Evolutionary conservation across 1,139 yeast genomes (phyloP).

Genomic region (Eremothecium cymbalariae): DNA sequence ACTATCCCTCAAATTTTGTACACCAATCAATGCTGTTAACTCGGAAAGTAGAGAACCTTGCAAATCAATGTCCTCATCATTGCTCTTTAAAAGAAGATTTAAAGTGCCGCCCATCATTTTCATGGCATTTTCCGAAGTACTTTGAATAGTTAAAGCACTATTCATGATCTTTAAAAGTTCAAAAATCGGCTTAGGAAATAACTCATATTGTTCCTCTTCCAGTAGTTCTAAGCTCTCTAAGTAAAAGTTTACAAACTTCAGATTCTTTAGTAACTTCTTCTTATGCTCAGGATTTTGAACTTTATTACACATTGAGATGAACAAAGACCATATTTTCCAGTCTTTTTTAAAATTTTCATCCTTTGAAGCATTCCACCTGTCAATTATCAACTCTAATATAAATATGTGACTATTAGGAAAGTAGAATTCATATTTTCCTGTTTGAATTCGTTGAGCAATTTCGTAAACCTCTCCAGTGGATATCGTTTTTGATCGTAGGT

Average conservation of each 20-base stretch:
- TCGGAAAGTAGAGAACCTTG: slow-evolving; percentile 15
- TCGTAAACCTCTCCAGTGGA: slow-evolving; percentile 33
- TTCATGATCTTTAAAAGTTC: slow-evolving; percentile 25
- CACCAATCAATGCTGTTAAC: slow-evolving; percentile 17
- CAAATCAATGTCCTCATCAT: not conserved
- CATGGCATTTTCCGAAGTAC: slow-evolving; percentile 21
- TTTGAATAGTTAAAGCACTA: slow-evolving; percentile 21
- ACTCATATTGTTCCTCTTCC: slow-evolving; percentile 8
- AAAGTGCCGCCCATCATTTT: slow-evolving; percentile 19
- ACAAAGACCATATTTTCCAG: slow-evolving; percentile 41
- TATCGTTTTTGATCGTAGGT: slow-evolving; percentile 50
- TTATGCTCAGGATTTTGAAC: slow-evolving; percentile 20
- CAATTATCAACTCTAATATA: slow-evolving; percentile 57
- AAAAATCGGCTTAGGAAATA: slow-evolving; percentile 16
- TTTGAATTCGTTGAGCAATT: slow-evolving; percentile 39
- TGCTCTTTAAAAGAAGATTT: slow-evolving; percentile 11
- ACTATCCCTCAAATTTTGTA: slow-evolving; percentile 14
- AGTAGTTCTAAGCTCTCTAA: slow-evolving; percentile 15
- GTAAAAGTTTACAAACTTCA: slow-evolving; percentile 32
- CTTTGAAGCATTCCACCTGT: slow-evolving; percentile 49
- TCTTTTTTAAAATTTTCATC: slow-evolving; percentile 38
- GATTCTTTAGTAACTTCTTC: slow-evolving; percentile 35
- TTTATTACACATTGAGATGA: slow-evolving; percentile 37
- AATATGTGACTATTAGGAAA: slow-evolving; percentile 59
- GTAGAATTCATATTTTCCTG: slow-evolving; percentile 36